Base-by-base conservation (phyloP, 352 stramenopile genomes). In the Pythium phragmitis region DNA sequence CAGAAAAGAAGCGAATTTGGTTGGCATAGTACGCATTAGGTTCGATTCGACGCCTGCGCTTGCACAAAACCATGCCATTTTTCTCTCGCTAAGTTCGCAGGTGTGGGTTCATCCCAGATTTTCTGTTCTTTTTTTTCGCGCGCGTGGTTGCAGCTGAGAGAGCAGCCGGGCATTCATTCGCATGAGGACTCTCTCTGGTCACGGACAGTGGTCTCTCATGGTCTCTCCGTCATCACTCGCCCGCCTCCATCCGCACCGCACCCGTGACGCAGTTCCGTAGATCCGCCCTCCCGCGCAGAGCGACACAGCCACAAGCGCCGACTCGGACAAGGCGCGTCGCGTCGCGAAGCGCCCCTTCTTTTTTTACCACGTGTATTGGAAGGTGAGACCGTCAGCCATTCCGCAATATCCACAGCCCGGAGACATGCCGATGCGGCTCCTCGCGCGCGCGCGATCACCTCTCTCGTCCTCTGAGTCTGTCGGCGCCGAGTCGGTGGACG, bases 361-460 rank as follows among this genome's bases (percentile, higher is more conserved):
- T 46, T 46, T 46, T 7, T 19, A 17, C 5, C 17, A 21, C 9
- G 37, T 42, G 37, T 4, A 46, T 2, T 17, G 4, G 39, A 19
- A 17, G 4, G 39, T 14, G 13, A 19, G 13, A 46, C 17, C 16
- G 39, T 46, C 39, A 46, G 5, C 39, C 39, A 46, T 21, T 46
- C 39, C 13, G 17, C 39, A 8, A 19, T 19, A 17, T 46, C 14
- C 39, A 30, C 17, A 8, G 19, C 7, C 7, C n/a, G 3, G 45
- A 50, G 7, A 45, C 45, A 63, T 63, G 56, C 56, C 56, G 33
- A 28, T 63, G 19, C 56, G 56, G 16, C 43, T 63, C 12, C 23
- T 63, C 7, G 7, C 7, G 30, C 56, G 56, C 17, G 11, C 34
- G n/a, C 41, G n/a, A 37, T 62, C 55, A 14, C 30, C 55, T 14